Evolutionary conservation across 257 asterid genomes (phyloP).

Genomic region (Lycium barbarum): DNA sequence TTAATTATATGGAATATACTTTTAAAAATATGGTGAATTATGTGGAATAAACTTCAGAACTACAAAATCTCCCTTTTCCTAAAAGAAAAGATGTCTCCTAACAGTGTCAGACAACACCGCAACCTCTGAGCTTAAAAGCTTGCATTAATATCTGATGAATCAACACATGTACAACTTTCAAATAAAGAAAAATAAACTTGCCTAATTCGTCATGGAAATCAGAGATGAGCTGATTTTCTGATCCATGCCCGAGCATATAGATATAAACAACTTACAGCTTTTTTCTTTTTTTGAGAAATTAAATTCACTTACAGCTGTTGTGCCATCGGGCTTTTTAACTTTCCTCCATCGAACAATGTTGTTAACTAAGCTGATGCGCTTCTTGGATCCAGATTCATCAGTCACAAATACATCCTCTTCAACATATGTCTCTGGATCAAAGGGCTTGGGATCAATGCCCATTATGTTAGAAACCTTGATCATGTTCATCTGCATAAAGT

Average conservation of each 20-base stretch:
- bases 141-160: not conserved
- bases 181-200: not conserved
- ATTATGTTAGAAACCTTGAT: slow-evolving; percentile 96
- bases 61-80: not conserved
- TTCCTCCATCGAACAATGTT: slow-evolving; percentile 96
- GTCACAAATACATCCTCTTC: slow-evolving; percentile 89
- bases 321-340: slow-evolving; percentile 80
- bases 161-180: not conserved
- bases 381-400: slow-evolving; percentile 91
- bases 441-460: slow-evolving; percentile 96
- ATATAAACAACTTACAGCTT: slow-evolving; percentile 58
- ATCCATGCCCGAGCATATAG: slow-evolving; percentile 8
- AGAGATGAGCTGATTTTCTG: not conserved
- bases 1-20: not conserved
- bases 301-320: slow-evolving; percentile 67
- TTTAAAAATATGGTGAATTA: not conserved
- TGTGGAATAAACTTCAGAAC: not conserved
- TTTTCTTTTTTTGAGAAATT: not conserved
- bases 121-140: not conserved
- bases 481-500: slow-evolving; percentile 85
- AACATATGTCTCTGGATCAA: slow-evolving; percentile 82
- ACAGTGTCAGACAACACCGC: not conserved
- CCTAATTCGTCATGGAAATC: not conserved
- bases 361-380: slow-evolving; percentile 88
- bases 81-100: not conserved